A percentile compares a stretch with the other conserved stretches of the same genome.
These are phyloP conservation scores for Silene conica DNA, from an alignment of 148 eudicot genomes.

Conservation along the genomic window DNA sequence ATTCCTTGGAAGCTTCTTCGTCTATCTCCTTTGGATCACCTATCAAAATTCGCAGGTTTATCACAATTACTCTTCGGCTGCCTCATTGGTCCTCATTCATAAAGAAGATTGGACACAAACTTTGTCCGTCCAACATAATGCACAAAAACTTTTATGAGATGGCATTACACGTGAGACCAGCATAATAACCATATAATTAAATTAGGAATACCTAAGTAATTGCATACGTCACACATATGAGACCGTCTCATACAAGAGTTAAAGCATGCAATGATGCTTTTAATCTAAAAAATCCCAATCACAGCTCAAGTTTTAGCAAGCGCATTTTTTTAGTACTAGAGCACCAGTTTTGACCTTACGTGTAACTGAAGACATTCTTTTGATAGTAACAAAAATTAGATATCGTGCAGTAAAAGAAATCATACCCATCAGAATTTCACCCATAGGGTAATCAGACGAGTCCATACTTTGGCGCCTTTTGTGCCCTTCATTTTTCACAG, in stretches of 20 bases:
- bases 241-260: neutral
- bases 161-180: neutral
- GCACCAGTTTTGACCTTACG: neutral
- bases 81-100: conserved; percentile 9
- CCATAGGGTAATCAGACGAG: conserved; percentile 76
- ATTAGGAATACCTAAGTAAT: no score
- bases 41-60: conserved; percentile 28
- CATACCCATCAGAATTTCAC: conserved; percentile 65
- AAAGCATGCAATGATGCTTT: neutral
- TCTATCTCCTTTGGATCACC: conserved; percentile 81
- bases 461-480: conserved; percentile 92
- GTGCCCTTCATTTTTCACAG: conserved; percentile 64
- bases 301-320: neutral
- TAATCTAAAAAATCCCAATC: neutral
- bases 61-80: conserved; percentile 3
- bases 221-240: neutral
- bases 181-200: neutral
- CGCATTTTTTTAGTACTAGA: neutral
- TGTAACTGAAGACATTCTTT: neutral
- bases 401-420: conserved; percentile 16
- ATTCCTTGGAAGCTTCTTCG: conserved; percentile 93
- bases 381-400: neutral
- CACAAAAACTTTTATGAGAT: neutral
- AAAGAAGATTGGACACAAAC: neutral
- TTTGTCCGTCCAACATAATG: neutral